phyloP scores from a whole-genome alignment of 768 basidiomycete species.

The Clathrus columnatus region DNA sequence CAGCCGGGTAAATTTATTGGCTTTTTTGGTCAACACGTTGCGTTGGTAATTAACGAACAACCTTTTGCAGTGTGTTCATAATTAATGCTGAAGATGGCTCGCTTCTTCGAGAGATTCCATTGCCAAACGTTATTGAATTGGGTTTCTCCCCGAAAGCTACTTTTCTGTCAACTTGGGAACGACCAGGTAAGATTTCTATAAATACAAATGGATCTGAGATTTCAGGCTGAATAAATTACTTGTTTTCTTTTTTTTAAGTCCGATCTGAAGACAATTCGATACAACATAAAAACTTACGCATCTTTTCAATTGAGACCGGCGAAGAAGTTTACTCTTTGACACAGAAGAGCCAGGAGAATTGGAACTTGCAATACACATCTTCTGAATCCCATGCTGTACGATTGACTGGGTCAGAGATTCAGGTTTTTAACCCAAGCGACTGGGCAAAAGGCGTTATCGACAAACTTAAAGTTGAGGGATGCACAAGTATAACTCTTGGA shows the following conservation, averaged over 20 bases:
- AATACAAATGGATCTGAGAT: not conserved
- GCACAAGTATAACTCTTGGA: slow-evolving; percentile 67
- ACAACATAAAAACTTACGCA: slow-evolving; percentile 89
- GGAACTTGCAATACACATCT: slow-evolving; percentile 87
- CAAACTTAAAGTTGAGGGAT: slow-evolving; percentile 76
- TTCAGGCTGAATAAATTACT: not conserved
- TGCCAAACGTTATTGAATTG: slow-evolving; percentile 74
- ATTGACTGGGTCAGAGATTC: slow-evolving; percentile 72
- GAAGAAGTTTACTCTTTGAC: slow-evolving; percentile 81
- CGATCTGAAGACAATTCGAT: slow-evolving; percentile 80
- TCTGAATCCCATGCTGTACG: slow-evolving; percentile 82
- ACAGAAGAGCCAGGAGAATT: slow-evolving; percentile 86
- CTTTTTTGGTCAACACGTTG: slow-evolving; percentile 12
- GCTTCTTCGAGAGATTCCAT: slow-evolving; percentile 63
- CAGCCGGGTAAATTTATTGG: slow-evolving; percentile 58
- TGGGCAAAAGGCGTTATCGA: slow-evolving; percentile 74
- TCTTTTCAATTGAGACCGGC: slow-evolving; percentile 81
- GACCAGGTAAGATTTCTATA: slow-evolving; percentile 46
- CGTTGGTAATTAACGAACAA: slow-evolving; percentile 12
- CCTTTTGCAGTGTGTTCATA: slow-evolving; percentile 56
- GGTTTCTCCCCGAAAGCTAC: slow-evolving; percentile 90
- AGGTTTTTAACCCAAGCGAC: slow-evolving; percentile 73
- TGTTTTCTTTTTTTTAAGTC: slow-evolving; percentile 26
- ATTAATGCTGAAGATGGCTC: slow-evolving; percentile 54
- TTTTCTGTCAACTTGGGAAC: slow-evolving; percentile 93